Evolutionary conservation across 148 eudicot genomes (phyloP), one percentile per base, ranked within the genome.

Genomic region (Silene uniflora): DNA sequence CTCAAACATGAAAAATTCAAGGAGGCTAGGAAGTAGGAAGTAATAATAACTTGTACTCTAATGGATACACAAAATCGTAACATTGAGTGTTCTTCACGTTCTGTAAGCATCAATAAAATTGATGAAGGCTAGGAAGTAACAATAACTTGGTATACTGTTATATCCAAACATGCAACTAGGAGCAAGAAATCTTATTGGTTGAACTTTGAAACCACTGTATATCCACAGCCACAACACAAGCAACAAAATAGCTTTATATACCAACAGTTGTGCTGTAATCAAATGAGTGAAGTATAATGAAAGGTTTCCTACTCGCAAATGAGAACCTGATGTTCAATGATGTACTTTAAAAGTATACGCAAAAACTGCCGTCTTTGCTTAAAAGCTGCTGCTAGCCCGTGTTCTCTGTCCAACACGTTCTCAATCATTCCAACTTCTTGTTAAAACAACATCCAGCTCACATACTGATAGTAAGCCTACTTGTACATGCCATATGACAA

Each of bases 361-460:
- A 95, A 79, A 81, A 95, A 95, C 76, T 89, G 93, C 27, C 98
- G 89, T 69, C 98, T 89, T 91, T 89, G 98, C 87, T 95, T 95
- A 86, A 92, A n/a, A 95, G 92, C 88, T 89, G 81, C 98, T 95
- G 69, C 74, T 84, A n/a, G 90, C 96, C 98, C 98, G 92, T 79
- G 85, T 78, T 73, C 82, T 86, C 78, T 95, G 98, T 58, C 85
- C 83, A 46, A 92, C 98, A 73, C 89, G 97, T 83, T 95, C 97
- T 80, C 82, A 32, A 19, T 42, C n/a, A 7, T 13, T 32, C 32
- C 14, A 68, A 21, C 27, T 68, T 54, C n/a, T 47, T 46, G 25
- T 4, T 52, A n/a, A n/a, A 17, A 42, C 19, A 29, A 52, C 19
- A 27, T 39, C 44, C 35, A 27, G 27, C 61, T 29, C 17, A 55